A percentile compares a stretch with the other conserved stretches of the same genome.
These are phyloP conservation scores for Thymus mandschuricus DNA, from an alignment of 257 asterid genomes.

Conservation along the genomic window DNA sequence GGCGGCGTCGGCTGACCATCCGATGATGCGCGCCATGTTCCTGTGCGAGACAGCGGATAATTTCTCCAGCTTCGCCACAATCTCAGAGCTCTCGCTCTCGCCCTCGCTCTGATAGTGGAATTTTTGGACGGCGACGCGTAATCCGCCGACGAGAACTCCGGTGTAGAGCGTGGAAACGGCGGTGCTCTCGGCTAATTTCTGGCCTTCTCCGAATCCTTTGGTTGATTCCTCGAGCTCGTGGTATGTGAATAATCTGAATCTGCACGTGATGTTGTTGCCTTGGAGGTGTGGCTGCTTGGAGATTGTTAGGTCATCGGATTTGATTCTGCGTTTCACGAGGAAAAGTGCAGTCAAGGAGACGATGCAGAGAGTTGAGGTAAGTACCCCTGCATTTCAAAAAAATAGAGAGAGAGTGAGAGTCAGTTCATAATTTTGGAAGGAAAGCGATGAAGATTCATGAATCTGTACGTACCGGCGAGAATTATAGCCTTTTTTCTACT, in stretches of 20 bases:
- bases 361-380: constrained; percentile 49
- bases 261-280: constrained; percentile 35
- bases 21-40: constrained; percentile 56
- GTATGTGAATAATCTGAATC: constrained; percentile 49
- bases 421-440: neutral
- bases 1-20: constrained; percentile 60
- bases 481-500: constrained; percentile 46
- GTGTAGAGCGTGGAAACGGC: constrained; percentile 40
- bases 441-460: no score
- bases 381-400: constrained; percentile 48
- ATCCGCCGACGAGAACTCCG: constrained; percentile 51
- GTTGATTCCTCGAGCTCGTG: constrained; percentile 72
- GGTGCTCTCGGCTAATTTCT: constrained; percentile 38
- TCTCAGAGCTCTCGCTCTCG: constrained; percentile 34
- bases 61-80: constrained; percentile 40
- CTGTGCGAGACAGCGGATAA: constrained; percentile 53
- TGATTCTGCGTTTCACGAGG: constrained; percentile 46
- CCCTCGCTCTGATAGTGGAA: constrained; percentile 37
- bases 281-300: constrained; percentile 38
- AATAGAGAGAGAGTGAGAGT: neutral
- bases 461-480: constrained; percentile 51
- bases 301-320: constrained; percentile 37
- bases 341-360: constrained; percentile 53
- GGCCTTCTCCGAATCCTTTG: constrained; percentile 54
- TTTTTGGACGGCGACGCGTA: constrained; percentile 52